Conservation (phyloP, 768 basidiomycete species). For the Agrocybe chaxingu region DNA sequence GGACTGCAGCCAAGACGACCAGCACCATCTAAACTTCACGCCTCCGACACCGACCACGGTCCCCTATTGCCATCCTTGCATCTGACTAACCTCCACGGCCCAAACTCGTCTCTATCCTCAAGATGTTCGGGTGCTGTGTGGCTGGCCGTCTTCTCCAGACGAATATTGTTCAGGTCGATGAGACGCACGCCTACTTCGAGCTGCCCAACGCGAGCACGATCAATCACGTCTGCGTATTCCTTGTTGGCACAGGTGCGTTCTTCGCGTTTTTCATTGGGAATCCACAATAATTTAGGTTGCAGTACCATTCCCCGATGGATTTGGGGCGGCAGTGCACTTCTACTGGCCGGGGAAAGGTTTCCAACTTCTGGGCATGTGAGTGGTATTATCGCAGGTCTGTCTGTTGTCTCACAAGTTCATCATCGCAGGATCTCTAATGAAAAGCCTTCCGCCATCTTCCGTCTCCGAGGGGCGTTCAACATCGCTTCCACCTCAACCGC, state of each 20-base stretch:
- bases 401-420: background rate
- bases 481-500: slow-evolving; percentile 34
- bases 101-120: background rate
- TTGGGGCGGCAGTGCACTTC: slow-evolving; percentile 82
- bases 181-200: slow-evolving; percentile 80
- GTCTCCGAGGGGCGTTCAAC: slow-evolving; percentile 57
- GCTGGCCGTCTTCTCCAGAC: slow-evolving; percentile 79
- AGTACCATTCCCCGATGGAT: slow-evolving; percentile 83
- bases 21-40: too few species aligned
- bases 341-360: slow-evolving; percentile 87
- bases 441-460: slow-evolving; percentile 87
- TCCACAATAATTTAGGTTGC: background rate
- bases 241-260: slow-evolving; percentile 68
- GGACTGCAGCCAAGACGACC: too few species aligned
- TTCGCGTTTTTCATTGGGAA: slow-evolving; percentile 2
- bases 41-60: too few species aligned
- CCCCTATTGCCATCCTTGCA: too few species aligned
- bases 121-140: slow-evolving; percentile 79
- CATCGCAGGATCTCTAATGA: slow-evolving; percentile 76
- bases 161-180: slow-evolving; percentile 76
- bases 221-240: slow-evolving; percentile 84
- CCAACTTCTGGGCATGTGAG: slow-evolving; percentile 82
- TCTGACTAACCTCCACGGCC: too few species aligned
- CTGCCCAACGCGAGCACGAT: slow-evolving; percentile 67
- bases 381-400: slow-evolving; percentile 2